phyloP scores from a whole-genome alignment of 2,329 filamentous ascomycete genomes.

The Aspergillus vadensis region DNA sequence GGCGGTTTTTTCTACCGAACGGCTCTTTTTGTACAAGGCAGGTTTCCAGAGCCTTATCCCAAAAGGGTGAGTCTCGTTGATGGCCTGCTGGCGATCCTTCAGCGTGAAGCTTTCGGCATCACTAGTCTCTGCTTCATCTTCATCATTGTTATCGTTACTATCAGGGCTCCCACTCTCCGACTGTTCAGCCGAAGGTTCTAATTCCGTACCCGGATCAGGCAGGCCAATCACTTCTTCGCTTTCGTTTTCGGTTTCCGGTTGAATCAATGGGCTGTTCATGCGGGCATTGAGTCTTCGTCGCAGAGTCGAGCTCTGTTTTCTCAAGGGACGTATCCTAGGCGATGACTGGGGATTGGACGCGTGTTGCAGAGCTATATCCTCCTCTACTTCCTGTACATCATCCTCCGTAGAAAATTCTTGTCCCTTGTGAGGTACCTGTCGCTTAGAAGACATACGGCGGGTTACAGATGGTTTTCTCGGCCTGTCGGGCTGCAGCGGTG shows the following conservation, averaged over 20 bases:
- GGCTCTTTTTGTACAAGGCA: slow-evolving; percentile 94
- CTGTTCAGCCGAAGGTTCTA: slow-evolving; percentile 24
- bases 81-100: slow-evolving; percentile 94
- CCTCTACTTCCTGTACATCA: slow-evolving; percentile 76
- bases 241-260: slow-evolving; percentile 42
- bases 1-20: slow-evolving; percentile 93
- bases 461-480: slow-evolving; percentile 72
- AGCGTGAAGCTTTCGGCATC: slow-evolving; percentile 97
- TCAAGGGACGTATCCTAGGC: slow-evolving; percentile 37
- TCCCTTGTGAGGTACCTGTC: slow-evolving; percentile 73
- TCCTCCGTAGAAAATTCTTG: slow-evolving; percentile 92
- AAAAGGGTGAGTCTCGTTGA: slow-evolving; percentile 98
- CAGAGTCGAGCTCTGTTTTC: slow-evolving; percentile 43
- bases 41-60: slow-evolving; percentile 99
- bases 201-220: slow-evolving; percentile 31
- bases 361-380: slow-evolving; percentile 57
- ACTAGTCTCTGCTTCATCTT: slow-evolving; percentile 69
- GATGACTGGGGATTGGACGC: slow-evolving; percentile 34
- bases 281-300: slow-evolving; percentile 41
- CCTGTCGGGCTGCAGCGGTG: slow-evolving; percentile 39
- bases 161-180: slow-evolving; percentile 20
- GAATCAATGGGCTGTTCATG: slow-evolving; percentile 31
- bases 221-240: slow-evolving; percentile 42
- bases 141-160: slow-evolving; percentile 57
- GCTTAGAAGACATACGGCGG: slow-evolving; percentile 73